Percentiles rank a stretch among this genome's conserved stretches.
phyloP scores from a whole-genome alignment of 1,284 basidiomycete species.

The Naganishia cerealis region DNA sequence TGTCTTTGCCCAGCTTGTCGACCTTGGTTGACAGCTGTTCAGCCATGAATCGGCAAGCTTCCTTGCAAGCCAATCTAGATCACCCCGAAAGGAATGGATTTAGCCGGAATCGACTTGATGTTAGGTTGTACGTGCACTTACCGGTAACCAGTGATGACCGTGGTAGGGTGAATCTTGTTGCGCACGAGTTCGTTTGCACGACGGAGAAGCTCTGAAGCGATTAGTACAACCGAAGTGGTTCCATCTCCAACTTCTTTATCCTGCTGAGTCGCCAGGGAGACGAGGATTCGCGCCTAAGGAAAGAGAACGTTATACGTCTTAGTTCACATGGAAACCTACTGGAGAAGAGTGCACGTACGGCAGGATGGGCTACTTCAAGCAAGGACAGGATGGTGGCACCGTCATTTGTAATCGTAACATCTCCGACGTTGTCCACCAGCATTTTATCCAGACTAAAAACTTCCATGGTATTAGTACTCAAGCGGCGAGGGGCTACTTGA shows the following conservation, averaged over 20 bases:
- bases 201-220: constrained; percentile 91
- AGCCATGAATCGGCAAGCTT: constrained; percentile 97
- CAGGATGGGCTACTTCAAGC: constrained; percentile 88
- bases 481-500: constrained; percentile 7
- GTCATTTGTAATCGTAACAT: constrained; percentile 99
- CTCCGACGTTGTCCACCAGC: constrained; percentile 98
- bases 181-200: constrained; percentile 97
- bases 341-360: constrained; percentile 56
- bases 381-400: constrained; percentile 95
- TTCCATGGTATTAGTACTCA: constrained; percentile 32
- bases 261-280: constrained; percentile 97
- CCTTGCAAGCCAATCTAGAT: constrained; percentile 79
- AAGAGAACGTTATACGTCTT: not conserved
- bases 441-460: constrained; percentile 78
- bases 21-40: constrained; percentile 96
- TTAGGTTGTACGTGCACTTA: constrained; percentile 33
- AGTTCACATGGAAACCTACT: not conserved
- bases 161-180: constrained; percentile 98
- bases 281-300: constrained; percentile 74
- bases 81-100: constrained; percentile 3
- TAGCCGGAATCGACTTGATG: not conserved
- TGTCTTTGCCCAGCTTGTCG: constrained; percentile 84
- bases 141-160: constrained; percentile 97
- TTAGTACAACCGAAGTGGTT: constrained; percentile 96
- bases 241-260: constrained; percentile 99